A percentile compares a stretch with the other conserved stretches of the same genome.
Conservation (phyloP, 1,139 yeast species). For the Protomyces inouyei region DNA sequence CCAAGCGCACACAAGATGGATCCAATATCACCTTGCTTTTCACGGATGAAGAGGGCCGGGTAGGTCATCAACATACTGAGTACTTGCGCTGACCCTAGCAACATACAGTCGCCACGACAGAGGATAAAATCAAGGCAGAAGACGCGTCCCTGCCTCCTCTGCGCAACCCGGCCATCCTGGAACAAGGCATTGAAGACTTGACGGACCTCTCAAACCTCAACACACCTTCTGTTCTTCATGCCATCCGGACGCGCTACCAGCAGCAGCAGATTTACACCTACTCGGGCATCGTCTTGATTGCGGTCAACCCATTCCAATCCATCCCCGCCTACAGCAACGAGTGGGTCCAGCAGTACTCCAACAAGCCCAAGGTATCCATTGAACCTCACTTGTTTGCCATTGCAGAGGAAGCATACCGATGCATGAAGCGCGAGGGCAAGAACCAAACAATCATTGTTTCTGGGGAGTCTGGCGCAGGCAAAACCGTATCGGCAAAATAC, state of each 20-base stretch:
- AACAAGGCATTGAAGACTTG: slow-evolving; percentile 76
- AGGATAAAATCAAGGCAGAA: slow-evolving; percentile 50
- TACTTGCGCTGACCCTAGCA: neutral
- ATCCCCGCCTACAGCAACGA: slow-evolving; percentile 86
- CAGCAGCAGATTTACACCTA: slow-evolving; percentile 90
- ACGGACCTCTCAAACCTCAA: slow-evolving; percentile 85
- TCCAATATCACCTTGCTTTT: slow-evolving; percentile 55
- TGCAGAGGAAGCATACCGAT: slow-evolving; percentile 95
- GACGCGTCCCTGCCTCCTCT: slow-evolving; percentile 61
- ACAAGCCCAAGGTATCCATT: slow-evolving; percentile 83
- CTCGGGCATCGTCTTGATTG: slow-evolving; percentile 94
- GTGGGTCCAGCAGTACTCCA: slow-evolving; percentile 89
- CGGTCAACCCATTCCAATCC: slow-evolving; percentile 90
- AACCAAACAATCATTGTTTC: slow-evolving; percentile 96
- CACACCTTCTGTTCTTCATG: slow-evolving; percentile 90
- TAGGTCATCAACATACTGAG: slow-evolving; percentile 28
- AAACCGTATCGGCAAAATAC: slow-evolving; percentile 93
- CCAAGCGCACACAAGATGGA: slow-evolving; percentile 45
- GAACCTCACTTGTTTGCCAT: slow-evolving; percentile 97
- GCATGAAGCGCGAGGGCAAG: slow-evolving; percentile 77
- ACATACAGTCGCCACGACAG: slow-evolving; percentile 31
- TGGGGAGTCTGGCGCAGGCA: slow-evolving; percentile 99
- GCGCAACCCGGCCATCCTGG: slow-evolving; percentile 89
- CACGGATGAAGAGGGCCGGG: slow-evolving; percentile 54
- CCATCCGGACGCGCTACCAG: slow-evolving; percentile 74